Conservation (phyloP, 345 rosid genomes). For the Acer campestre region DNA sequence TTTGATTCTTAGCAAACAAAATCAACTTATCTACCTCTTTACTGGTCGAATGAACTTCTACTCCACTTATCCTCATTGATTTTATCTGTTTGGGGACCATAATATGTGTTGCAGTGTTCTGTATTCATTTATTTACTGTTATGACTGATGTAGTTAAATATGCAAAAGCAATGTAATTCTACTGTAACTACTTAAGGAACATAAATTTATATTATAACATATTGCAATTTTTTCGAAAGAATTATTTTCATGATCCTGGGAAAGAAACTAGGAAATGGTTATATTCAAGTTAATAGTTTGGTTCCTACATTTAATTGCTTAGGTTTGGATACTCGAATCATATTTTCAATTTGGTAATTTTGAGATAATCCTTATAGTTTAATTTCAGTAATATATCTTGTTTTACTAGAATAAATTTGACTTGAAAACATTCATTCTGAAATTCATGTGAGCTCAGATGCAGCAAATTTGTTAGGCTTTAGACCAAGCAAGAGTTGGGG, state of each 20-base stretch:
- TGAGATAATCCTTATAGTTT: not conserved
- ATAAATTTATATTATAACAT: not conserved
- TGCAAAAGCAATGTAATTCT: not conserved
- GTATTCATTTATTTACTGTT: not conserved
- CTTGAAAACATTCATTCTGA: not conserved
- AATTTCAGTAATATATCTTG: not conserved
- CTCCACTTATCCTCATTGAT: not conserved
- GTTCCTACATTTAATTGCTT: not conserved
- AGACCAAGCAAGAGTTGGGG: not conserved
- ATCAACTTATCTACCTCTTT: not conserved
- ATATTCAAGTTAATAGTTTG: not conserved
- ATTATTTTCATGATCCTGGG: not conserved
- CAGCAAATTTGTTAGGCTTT: not conserved
- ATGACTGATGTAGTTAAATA: not conserved
- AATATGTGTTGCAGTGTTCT: not conserved
- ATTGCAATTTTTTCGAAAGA: not conserved
- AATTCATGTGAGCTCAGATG: constrained; percentile 1
- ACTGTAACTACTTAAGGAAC: not conserved
- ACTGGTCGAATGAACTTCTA: not conserved
- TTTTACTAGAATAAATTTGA: not conserved
- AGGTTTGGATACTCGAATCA: not conserved
- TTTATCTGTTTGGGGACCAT: not conserved
- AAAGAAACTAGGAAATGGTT: not conserved
- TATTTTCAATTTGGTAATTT: not conserved
- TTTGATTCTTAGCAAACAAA: not conserved